Conservation (phyloP, 768 basidiomycete species). For the Mycena polygramma region DNA sequence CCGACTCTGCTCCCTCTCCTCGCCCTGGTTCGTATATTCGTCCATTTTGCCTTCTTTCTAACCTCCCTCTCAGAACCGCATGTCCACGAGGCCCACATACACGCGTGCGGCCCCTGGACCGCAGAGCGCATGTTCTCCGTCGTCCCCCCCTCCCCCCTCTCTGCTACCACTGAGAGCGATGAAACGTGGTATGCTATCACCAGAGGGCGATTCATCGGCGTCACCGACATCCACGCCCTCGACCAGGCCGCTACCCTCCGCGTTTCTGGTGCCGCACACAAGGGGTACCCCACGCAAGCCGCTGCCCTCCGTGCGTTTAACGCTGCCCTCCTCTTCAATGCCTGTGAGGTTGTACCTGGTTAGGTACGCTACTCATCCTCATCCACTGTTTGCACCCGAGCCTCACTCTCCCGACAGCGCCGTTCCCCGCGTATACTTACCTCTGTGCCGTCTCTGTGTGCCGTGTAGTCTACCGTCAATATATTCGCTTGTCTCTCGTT, state of each 20-base stretch:
- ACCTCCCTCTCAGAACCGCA: background rate
- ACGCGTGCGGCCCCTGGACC: background rate
- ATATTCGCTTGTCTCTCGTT: too few relatives aligned
- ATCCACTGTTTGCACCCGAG: too few relatives aligned
- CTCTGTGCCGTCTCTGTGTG: too few relatives aligned
- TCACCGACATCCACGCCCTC: background rate
- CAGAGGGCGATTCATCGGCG: slow-evolving; percentile 12
- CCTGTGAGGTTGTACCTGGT: too few relatives aligned
- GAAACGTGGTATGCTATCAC: slow-evolving; percentile 19
- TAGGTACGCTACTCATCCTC: too few relatives aligned
- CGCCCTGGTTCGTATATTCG: too few relatives aligned
- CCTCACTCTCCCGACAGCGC: too few relatives aligned
- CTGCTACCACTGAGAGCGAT: background rate
- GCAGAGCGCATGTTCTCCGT: background rate
- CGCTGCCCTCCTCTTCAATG: too few relatives aligned
- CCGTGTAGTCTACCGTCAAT: too few relatives aligned
- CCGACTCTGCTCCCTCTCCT: too few relatives aligned
- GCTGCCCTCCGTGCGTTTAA: slow-evolving; percentile 12
- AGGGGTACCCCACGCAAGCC: background rate
- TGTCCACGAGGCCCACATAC: background rate
- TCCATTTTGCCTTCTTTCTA: too few relatives aligned
- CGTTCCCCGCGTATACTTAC: too few relatives aligned
- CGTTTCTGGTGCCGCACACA: slow-evolving; percentile 1
- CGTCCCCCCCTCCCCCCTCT: background rate
- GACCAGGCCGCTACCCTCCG: background rate